Conservation (phyloP, 805 yeast genomes). For the Novakomyces olei region DNA sequence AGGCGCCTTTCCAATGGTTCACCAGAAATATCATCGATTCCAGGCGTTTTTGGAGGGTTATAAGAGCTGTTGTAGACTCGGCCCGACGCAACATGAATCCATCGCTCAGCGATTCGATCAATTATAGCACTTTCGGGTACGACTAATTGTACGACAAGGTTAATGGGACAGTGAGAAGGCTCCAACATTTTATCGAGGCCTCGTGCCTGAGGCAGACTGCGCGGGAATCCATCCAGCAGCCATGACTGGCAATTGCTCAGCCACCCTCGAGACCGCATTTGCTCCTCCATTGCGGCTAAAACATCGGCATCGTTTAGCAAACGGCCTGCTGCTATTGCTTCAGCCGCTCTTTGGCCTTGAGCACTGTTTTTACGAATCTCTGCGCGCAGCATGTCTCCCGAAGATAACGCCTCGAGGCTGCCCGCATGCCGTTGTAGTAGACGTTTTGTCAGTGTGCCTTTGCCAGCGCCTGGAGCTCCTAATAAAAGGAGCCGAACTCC, state of each 20-base stretch:
- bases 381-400: slow-evolving; percentile 62
- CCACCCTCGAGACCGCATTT: slow-evolving; percentile 21
- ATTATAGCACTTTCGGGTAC: slow-evolving; percentile 73
- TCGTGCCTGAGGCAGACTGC: slow-evolving; percentile 54
- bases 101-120: slow-evolving; percentile 41
- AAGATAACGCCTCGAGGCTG: slow-evolving; percentile 42
- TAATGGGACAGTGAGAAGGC: slow-evolving; percentile 24
- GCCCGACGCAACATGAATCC: slow-evolving; percentile 49
- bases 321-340: slow-evolving; percentile 41
- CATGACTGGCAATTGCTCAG: slow-evolving; percentile 26
- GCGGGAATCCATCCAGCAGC: slow-evolving; percentile 82
- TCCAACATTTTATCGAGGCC: slow-evolving; percentile 27
- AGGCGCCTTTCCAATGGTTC: slow-evolving; percentile 59
- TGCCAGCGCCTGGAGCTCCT: slow-evolving; percentile 94
- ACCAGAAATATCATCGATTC: slow-evolving; percentile 72
- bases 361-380: slow-evolving; percentile 35
- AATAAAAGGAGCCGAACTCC: no score
- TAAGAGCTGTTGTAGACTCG: slow-evolving; percentile 67
- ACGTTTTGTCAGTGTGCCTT: slow-evolving; percentile 67
- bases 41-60: slow-evolving; percentile 70
- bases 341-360: slow-evolving; percentile 23
- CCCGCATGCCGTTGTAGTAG: slow-evolving; percentile 31
- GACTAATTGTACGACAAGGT: slow-evolving; percentile 62
- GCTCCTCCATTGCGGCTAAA: slow-evolving; percentile 32
- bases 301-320: slow-evolving; percentile 55